A percentile compares a stretch with the other conserved stretches of the same genome.
Conservation (phyloP, 2,329 filamentous ascomycete genomes). For the Aspergillus spinulosporus region DNA sequence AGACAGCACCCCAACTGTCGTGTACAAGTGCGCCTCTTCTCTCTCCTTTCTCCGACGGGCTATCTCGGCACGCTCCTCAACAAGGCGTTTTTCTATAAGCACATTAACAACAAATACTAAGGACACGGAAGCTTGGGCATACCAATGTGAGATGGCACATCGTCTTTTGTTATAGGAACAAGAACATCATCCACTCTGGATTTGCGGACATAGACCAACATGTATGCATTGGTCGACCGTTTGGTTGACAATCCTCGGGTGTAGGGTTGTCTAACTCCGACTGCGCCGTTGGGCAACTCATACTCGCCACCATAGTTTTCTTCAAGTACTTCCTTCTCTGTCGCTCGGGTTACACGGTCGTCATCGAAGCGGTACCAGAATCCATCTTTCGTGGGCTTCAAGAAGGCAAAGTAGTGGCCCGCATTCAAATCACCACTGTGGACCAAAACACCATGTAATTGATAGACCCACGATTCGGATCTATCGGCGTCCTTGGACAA, state of each 20-base stretch:
- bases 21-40: conserved; percentile 92
- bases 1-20: conserved; percentile 78
- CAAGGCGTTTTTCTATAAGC: conserved; percentile 64
- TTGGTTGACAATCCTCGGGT: conserved; percentile 65
- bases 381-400: conserved; percentile 90
- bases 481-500: conserved; percentile 81
- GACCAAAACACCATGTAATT: conserved; percentile 90
- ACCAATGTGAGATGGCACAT: conserved; percentile 81
- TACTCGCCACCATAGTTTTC: conserved; percentile 97
- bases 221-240: conserved; percentile 85
- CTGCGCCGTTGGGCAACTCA: conserved; percentile 56
- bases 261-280: conserved; percentile 63
- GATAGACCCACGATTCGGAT: conserved; percentile 87
- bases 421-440: conserved; percentile 97
- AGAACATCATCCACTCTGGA: conserved; percentile 80
- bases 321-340: conserved; percentile 84
- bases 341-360: conserved; percentile 93
- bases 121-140: conserved; percentile 35
- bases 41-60: conserved; percentile 82
- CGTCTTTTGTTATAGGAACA: conserved; percentile 69
- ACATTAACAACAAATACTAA: background rate
- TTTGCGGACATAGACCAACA: conserved; percentile 96
- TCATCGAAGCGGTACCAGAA: conserved; percentile 98
- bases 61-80: conserved; percentile 75
- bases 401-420: conserved; percentile 95